These are phyloP conservation scores for Stipa capillata DNA, from an alignment of 176 grass and related monocot genomes.

Conservation along the genomic window DNA sequence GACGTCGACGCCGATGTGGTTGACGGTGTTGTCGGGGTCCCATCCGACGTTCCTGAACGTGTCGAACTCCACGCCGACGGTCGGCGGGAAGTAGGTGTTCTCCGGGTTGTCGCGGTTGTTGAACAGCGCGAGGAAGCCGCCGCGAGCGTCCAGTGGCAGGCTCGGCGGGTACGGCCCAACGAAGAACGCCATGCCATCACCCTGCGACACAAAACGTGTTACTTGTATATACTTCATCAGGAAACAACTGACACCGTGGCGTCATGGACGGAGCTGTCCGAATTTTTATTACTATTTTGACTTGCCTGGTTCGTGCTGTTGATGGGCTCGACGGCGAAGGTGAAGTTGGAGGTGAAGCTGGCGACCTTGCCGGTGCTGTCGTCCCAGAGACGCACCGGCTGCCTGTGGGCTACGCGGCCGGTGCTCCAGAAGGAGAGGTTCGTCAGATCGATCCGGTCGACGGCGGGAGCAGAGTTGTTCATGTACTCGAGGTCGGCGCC, in stretches of 20 bases:
- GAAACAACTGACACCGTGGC: too few relatives aligned
- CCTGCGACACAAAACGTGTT: too few relatives aligned
- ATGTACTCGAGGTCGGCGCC: slow-evolving; percentile 1
- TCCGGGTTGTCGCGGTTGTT: neutral
- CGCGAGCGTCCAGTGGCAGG: neutral
- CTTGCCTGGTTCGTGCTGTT: neutral
- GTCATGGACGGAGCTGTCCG: too few relatives aligned
- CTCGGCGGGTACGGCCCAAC: slow-evolving; percentile 15
- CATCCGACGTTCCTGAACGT: neutral
- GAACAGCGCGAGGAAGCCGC: slow-evolving; percentile 31
- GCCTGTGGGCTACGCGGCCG: neutral
- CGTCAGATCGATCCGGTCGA: neutral
- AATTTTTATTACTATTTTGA: too few relatives aligned
- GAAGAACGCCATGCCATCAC: slow-evolving; percentile 56
- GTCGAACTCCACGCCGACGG: slow-evolving; percentile 48
- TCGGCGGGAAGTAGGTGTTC: neutral
- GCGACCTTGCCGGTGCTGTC: slow-evolving; percentile 1
- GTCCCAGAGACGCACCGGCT: neutral
- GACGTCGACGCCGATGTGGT: neutral
- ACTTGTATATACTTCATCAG: too few relatives aligned
- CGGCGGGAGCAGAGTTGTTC: neutral
- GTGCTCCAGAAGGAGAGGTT: slow-evolving; percentile 2
- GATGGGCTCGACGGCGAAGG: neutral
- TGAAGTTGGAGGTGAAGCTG: neutral
- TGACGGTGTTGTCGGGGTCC: neutral